Evolutionary conservation across 441 rosid genomes (phyloP).

Genomic region (Pelargonium myrrhifolium): DNA sequence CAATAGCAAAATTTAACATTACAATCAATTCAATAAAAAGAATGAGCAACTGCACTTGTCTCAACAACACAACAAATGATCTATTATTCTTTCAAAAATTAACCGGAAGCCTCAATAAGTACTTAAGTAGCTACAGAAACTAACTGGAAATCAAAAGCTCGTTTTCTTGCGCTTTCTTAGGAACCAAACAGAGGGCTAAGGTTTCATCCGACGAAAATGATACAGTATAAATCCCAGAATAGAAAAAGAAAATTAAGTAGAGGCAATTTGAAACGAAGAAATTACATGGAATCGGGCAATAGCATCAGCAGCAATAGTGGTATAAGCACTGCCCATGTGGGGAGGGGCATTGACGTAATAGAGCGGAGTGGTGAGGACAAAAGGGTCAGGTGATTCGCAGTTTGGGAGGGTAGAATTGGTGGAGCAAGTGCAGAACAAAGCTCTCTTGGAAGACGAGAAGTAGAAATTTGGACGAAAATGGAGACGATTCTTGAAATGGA

Average conservation of each 20-base stretch:
- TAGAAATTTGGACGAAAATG: slow-evolving; percentile 30
- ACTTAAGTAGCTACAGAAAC: not conserved
- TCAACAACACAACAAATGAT: not conserved
- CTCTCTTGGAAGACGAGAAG: slow-evolving; percentile 33
- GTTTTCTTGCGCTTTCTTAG: not conserved
- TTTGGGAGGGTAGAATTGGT: slow-evolving; percentile 16
- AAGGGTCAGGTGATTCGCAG: slow-evolving; percentile 35
- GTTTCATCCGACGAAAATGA: too few relatives aligned
- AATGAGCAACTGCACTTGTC: not conserved
- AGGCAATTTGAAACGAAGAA: not conserved
- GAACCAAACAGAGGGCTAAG: not conserved
- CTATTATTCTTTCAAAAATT: too few relatives aligned
- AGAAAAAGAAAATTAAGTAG: not conserved
- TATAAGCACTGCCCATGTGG: slow-evolving; percentile 97
- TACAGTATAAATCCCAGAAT: not conserved
- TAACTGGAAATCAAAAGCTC: not conserved
- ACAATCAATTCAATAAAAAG: slow-evolving; percentile 2
- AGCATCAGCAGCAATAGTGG: slow-evolving; percentile 92
- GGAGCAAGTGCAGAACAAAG: slow-evolving; percentile 43
- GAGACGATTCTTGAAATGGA: slow-evolving; percentile 36
- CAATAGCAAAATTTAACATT: slow-evolving; percentile 8
- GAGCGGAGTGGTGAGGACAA: slow-evolving; percentile 88
- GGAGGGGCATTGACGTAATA: slow-evolving; percentile 99
- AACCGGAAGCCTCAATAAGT: too few relatives aligned
- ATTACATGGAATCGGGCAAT: slow-evolving; percentile 88